Evolutionary conservation across 2,329 filamentous ascomycete species (phyloP), one percentile per base, ranked within the genome.

Genomic region (Cordyceps cateniannulata): DNA sequence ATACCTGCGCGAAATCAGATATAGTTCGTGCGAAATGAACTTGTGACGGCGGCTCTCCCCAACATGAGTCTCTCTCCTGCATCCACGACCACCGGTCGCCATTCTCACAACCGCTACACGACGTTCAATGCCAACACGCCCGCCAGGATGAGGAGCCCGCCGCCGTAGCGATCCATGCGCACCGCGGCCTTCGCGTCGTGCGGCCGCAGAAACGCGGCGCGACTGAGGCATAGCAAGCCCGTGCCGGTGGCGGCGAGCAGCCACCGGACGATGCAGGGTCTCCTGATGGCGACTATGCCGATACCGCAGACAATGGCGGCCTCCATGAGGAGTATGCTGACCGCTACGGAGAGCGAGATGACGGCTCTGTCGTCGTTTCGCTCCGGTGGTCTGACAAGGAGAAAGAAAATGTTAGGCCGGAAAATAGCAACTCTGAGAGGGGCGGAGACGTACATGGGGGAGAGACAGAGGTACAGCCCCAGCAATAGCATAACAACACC

Each of bases 171-270:
- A 12, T n/a, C 20, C 54, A 45, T 58, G 16, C 2, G 29, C 16
- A 18, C 22, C 29, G 54, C 54, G 9, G n/a, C 45, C n/a, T 16
- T 29, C 16, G 20, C 32, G 18, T 58, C 44, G 22, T 49, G 29
- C 18, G 22, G 44, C 16, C 20, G 22, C 29, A 49, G 44, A 38
- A 58, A 58, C 16, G 12, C 44, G 44, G 45, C 54, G 27, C 54
- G 54, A 45, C 54, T 58, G n/a, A 59, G 47, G n/a, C 56, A 59
- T 24, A 59, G 24, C 24, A 59, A 5, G 16, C 20, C 56, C 12
- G 22, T 10, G 18, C 35, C 35, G 22, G 8, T 9, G 45, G 25
- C 20, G 6, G 54, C 45, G 7, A 49, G 42, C 44, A 49, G 44
- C 3, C 7, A 45, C 29, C 32, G 16, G 9, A 58, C 32, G 29